Evolutionary conservation across 129 eudicot species (phyloP), one percentile per base, ranked within the genome.

Genomic region (Heracleum sosnowskyi): DNA sequence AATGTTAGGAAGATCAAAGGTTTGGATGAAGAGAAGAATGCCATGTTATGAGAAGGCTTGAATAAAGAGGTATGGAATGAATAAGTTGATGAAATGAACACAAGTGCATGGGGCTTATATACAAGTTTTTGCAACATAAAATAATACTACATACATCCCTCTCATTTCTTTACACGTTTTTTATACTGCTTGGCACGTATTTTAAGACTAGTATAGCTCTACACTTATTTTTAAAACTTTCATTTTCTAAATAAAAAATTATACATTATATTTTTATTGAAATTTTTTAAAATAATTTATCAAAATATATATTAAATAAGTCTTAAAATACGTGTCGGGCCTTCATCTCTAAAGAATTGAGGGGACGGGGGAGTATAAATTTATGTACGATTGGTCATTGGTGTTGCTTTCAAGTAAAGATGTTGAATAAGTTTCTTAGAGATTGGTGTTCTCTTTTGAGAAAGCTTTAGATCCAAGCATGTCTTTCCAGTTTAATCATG

Each of bases 351-450:
- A n/a, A n/a, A n/a, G n/a, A n/a, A n/a, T n/a, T n/a, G n/a, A n/a
- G n/a, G n/a, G n/a, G n/a, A n/a, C n/a, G n/a, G n/a, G n/a, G n/a
- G n/a, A n/a, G n/a, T n/a, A 35, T 1, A 69, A 36, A 24, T 71
- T 0, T 24, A 42, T n/a, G 2, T 22, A 2, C 24, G 72, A 57
- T 68, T 47, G 81, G 68, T 79, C 16, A 9, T n/a, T 47, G 81
- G 74, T 83, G 85, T 87, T 87, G 90, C 95, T 88, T 91, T 71
- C 68, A 89, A 89, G 95, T 77, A 75, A 93, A 88, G 97, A 66
- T 88, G 82, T 70, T 57, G 78, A 77, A 62, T 39, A 69, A 69
- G 20, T 73, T 72, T 46, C 42, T 42, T 79, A 62, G 79, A 33
- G 41, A 84, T 47, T 72, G 74, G 51, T 81, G 93, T 86, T 86